Evolutionary conservation across 116 monocot species (phyloP).

Genomic region (Cymodocea nodosa): DNA sequence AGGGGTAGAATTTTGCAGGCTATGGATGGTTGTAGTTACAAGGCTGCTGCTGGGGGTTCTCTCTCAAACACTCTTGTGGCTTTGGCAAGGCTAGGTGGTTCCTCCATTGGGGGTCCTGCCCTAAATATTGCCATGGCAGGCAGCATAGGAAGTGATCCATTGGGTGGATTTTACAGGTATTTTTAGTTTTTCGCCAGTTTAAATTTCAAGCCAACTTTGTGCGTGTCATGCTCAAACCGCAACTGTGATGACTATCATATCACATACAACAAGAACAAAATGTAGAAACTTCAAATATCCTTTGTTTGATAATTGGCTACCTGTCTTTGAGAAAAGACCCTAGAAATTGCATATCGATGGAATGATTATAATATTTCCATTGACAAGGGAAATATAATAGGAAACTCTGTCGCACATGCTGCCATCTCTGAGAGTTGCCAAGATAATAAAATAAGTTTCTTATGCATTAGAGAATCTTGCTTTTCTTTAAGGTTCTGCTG

Average conservation of each 20-base stretch:
- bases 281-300: not conserved
- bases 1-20: constrained; percentile 78
- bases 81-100: constrained; percentile 68
- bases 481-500: too few relatives aligned
- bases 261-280: not conserved
- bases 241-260: not conserved
- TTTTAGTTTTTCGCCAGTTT: not conserved
- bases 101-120: constrained; percentile 18
- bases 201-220: not conserved
- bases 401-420: not conserved
- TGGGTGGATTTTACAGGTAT: constrained; percentile 94
- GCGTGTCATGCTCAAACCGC: not conserved
- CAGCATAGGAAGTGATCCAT: constrained; percentile 87
- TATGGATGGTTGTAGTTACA: constrained; percentile 97
- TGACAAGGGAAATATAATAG: not conserved
- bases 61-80: constrained; percentile 93
- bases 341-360: constrained; percentile 2
- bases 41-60: constrained; percentile 94
- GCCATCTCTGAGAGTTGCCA: not conserved
- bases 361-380: not conserved
- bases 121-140: constrained; percentile 90
- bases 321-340: not conserved
- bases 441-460: too few relatives aligned
- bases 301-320: not conserved
- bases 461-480: too few relatives aligned